Evolutionary conservation across 2,329 filamentous ascomycete genomes (phyloP), one percentile per base, ranked within the genome.

Genomic region (Pleoardoris graminearum): DNA sequence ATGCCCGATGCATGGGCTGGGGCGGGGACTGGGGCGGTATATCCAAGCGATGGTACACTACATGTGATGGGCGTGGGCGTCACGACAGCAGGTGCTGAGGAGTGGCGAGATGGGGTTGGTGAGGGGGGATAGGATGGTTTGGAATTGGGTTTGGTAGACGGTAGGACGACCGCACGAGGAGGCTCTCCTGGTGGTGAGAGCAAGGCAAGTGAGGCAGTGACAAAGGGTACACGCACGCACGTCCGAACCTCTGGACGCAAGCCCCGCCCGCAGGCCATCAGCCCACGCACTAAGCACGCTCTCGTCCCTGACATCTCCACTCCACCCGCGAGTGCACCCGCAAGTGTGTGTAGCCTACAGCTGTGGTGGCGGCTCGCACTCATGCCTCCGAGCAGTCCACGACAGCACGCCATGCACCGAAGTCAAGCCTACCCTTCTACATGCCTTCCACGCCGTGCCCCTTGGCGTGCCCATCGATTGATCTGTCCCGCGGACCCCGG

Each of bases 41-140:
- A 47, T 47, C 44, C 44, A 47, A 47, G 44, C 44, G 44, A 47
- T 37, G 44, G 44, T 27, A 29, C 44, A 47, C 44, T 29, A 25
- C 44, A 47, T 32, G 44, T 47, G 44, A 38, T 38, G 33, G 23
- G 33, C 44, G 44, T 47, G 44, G 44, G 44, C 16, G 27, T 22
- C 16, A 35, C 21, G 16, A 22, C 32, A 32, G 22, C 33, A 17
- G 16, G n/a, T 17, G 44, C 7, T 37, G 32, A 21, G 29, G 7
- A 23, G 22, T 25, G 23, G 11, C n/a, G n/a, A n/a, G n/a, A n/a
- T n/a, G n/a, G n/a, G 30, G 21, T 11, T 35, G 19, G 8, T 30
- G 42, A 32, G 19, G 43, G 25, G 19, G 43, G 4, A 14, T 16
- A 17, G 33, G 33, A n/a, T n/a, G n/a, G n/a, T n/a, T 32, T 14